Evolutionary conservation across 2,329 filamentous ascomycete species (phyloP).

Genomic region (Phaeosphaeriaceae sp.): DNA sequence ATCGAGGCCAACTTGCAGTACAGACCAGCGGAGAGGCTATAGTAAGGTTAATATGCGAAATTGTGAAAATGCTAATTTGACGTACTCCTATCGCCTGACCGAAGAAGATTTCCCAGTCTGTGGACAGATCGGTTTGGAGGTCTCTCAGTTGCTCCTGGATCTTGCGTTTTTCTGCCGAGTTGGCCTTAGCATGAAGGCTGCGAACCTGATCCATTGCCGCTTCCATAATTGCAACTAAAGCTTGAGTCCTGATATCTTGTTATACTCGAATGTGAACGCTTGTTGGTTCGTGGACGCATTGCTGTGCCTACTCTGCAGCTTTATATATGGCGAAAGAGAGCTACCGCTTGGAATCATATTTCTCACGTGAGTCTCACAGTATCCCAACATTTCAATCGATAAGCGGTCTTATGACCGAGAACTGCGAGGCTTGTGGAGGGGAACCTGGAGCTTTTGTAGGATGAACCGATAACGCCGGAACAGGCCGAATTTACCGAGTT

Average conservation of each 20-base stretch:
- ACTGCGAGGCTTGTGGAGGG: neutral
- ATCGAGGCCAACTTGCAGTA: slow-evolving; percentile 29
- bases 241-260: neutral
- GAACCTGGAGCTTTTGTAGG: neutral
- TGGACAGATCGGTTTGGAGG: slow-evolving; percentile 32
- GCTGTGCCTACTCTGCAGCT: neutral
- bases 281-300: neutral
- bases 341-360: too few relatives aligned
- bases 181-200: slow-evolving; percentile 20
- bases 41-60: neutral
- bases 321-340: neutral
- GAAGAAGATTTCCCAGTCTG: slow-evolving; percentile 31
- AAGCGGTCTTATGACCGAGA: neutral
- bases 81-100: slow-evolving; percentile 21
- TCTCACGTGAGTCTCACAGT: too few relatives aligned
- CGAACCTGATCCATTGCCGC: slow-evolving; percentile 27
- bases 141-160: slow-evolving; percentile 35
- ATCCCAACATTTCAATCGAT: neutral
- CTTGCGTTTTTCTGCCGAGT: slow-evolving; percentile 23
- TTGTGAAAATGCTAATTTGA: neutral
- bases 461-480: neutral
- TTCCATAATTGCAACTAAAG: slow-evolving; percentile 23
- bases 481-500: slow-evolving; percentile 1
- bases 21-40: slow-evolving; percentile 25
- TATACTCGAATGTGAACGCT: neutral